phyloP scores from a whole-genome alignment of 139 green algal genomes.

The Closterium sp. region DNA sequence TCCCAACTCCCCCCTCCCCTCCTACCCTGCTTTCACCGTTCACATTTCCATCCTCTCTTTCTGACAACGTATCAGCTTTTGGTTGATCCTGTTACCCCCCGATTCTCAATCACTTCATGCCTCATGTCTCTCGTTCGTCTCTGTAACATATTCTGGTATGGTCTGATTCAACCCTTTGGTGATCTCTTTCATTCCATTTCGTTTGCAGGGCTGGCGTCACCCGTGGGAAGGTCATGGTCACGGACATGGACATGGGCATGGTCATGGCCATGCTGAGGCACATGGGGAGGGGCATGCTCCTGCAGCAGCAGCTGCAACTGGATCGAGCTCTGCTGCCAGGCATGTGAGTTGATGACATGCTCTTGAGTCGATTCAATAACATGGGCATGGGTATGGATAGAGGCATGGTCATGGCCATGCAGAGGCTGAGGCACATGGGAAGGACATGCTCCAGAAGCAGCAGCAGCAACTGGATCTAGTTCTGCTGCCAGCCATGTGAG shows the following conservation, averaged over 20 bases:
- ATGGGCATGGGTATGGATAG: too few relatives aligned
- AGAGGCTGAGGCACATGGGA: background rate
- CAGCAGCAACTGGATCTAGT: too few relatives aligned
- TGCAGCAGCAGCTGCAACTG: background rate
- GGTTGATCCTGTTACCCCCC: background rate
- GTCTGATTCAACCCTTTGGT: background rate
- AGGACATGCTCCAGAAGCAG: background rate
- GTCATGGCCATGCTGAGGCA: constrained; percentile 21
- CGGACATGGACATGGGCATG: constrained; percentile 38
- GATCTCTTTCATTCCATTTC: background rate
- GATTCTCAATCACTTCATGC: constrained; percentile 1
- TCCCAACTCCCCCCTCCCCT: background rate
- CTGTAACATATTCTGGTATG: background rate
- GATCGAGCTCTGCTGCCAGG: too few relatives aligned
- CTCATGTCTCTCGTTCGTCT: background rate
- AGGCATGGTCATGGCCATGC: constrained; percentile 21
- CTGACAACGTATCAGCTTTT: background rate
- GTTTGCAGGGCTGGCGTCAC: constrained; percentile 33
- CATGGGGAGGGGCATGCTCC: background rate
- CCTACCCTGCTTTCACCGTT: background rate
- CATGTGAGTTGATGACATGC: too few relatives aligned
- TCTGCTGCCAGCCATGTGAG: too few relatives aligned
- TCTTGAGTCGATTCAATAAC: too few relatives aligned
- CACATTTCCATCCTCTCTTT: background rate
- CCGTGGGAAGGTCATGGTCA: constrained; percentile 47